Percentiles rank a stretch among this genome's conserved stretches.
These are phyloP conservation scores for Suillus subaureus DNA, from an alignment of 768 basidiomycete species.

Conservation along the genomic window DNA sequence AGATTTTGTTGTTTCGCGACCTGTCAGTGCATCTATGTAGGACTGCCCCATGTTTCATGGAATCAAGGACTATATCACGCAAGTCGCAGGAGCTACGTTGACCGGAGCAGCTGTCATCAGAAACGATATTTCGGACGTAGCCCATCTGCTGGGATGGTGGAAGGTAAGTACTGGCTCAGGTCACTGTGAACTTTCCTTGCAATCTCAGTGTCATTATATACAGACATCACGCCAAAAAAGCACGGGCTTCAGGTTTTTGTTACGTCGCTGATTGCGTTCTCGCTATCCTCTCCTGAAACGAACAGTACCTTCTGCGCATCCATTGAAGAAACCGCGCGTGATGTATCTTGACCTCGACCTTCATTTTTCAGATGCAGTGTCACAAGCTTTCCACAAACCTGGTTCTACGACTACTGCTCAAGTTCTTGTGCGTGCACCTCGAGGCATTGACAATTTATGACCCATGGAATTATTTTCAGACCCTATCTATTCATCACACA, in stretches of 20 bases:
- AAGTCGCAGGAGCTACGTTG: conserved; percentile 78
- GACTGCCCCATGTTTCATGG: conserved; percentile 82
- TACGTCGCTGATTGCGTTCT: conserved; percentile 91
- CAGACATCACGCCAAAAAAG: conserved; percentile 84
- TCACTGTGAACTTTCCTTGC: neutral
- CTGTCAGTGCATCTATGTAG: conserved; percentile 36
- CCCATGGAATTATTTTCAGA: conserved; percentile 41
- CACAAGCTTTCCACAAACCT: conserved; percentile 65
- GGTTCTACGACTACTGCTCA: conserved; percentile 40
- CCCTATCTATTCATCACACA: conserved; percentile 83
- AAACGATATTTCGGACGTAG: conserved; percentile 52
- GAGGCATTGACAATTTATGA: neutral
- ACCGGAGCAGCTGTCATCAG: conserved; percentile 68
- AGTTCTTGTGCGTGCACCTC: conserved; percentile 43
- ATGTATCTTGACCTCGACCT: conserved; percentile 94
- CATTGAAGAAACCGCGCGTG: conserved; percentile 53
- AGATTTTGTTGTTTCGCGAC: neutral
- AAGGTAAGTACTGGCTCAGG: conserved; percentile 42
- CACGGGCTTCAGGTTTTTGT: conserved; percentile 86
- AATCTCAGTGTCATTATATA: neutral
- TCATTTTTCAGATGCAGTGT: conserved; percentile 90
- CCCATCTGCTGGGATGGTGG: conserved; percentile 95
- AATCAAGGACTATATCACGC: conserved; percentile 66
- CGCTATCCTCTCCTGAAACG: conserved; percentile 71
- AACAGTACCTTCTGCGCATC: conserved; percentile 21